These are phyloP conservation scores for Leccinellum luteum DNA, from an alignment of 768 basidiomycete species.

Conservation along the genomic window DNA sequence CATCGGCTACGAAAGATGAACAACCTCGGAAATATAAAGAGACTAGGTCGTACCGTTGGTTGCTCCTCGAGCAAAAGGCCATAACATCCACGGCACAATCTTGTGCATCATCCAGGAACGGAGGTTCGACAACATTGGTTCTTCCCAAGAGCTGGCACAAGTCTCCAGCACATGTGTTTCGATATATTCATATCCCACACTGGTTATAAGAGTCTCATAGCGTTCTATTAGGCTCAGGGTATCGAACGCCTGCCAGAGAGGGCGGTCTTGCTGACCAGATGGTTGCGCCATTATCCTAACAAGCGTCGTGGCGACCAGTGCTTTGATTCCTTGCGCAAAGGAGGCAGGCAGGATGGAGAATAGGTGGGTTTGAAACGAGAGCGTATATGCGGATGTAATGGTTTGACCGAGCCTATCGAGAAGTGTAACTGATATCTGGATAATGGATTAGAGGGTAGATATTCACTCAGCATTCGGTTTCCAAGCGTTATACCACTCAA, in stretches of 20 bases:
- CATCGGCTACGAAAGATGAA: slow-evolving; percentile 48
- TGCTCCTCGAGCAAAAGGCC: slow-evolving; percentile 71
- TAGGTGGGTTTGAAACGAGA: slow-evolving; percentile 70
- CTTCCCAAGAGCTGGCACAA: slow-evolving; percentile 69
- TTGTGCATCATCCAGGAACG: slow-evolving; percentile 76
- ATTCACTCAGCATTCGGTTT: slow-evolving; percentile 62
- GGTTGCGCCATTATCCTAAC: slow-evolving; percentile 21
- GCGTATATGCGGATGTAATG: slow-evolving; percentile 58
- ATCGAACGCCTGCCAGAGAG: slow-evolving; percentile 62
- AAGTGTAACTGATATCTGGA: slow-evolving; percentile 3
- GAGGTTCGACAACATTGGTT: slow-evolving; percentile 57
- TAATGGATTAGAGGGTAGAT: not conserved
- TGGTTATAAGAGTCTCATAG: slow-evolving; percentile 79
- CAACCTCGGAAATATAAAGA: slow-evolving; percentile 1
- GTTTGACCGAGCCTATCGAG: slow-evolving; percentile 55
- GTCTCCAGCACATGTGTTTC: slow-evolving; percentile 65
- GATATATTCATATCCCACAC: slow-evolving; percentile 84
- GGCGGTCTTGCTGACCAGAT: slow-evolving; percentile 30
- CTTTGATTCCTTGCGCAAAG: slow-evolving; percentile 68
- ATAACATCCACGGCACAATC: slow-evolving; percentile 83
- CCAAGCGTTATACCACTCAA: slow-evolving; percentile 79
- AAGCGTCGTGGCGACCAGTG: slow-evolving; percentile 60
- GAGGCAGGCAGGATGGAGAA: slow-evolving; percentile 68
- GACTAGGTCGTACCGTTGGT: slow-evolving; percentile 43
- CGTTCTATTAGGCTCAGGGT: slow-evolving; percentile 74